Percentiles rank a stretch among this genome's conserved stretches.
Evolutionary conservation across 2,329 filamentous ascomycete species (phyloP).

Genomic region (Ophiostoma pallidulum): DNA sequence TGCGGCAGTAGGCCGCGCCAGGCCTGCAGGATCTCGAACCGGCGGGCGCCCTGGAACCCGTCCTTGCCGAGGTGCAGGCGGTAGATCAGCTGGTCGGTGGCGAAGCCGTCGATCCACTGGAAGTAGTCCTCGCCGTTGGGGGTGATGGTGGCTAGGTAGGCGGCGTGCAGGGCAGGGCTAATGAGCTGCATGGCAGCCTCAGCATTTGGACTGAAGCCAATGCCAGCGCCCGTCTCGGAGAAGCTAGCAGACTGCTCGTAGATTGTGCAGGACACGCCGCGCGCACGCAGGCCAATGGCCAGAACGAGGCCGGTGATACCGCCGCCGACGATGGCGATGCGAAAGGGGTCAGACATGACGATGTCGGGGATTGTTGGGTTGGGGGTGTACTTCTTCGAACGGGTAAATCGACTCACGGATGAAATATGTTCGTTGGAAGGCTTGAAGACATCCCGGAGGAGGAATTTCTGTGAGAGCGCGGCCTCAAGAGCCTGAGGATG

Average conservation of each 20-base stretch:
- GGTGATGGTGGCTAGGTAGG: slow-evolving; percentile 29
- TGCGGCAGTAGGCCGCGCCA: slow-evolving; percentile 27
- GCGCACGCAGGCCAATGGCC: slow-evolving; percentile 35
- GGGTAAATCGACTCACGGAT: too few species aligned
- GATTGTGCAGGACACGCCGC: slow-evolving; percentile 32
- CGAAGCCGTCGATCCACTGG: slow-evolving; percentile 31
- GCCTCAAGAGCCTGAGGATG: too few species aligned
- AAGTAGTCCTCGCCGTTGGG: slow-evolving; percentile 34
- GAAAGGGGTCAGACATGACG: slow-evolving; percentile 9
- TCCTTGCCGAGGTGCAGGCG: slow-evolving; percentile 30
- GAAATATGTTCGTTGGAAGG: too few species aligned
- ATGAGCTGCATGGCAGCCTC: slow-evolving; percentile 34
- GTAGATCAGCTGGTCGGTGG: slow-evolving; percentile 24
- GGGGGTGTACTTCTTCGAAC: not conserved
- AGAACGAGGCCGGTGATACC: slow-evolving; percentile 42
- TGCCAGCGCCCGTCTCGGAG: slow-evolving; percentile 40
- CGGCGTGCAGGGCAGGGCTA: slow-evolving; percentile 28
- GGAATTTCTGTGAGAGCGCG: too few species aligned
- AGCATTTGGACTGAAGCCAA: slow-evolving; percentile 43
- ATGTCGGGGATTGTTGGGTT: not conserved
- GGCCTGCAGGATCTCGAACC: slow-evolving; percentile 32
- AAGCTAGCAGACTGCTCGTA: slow-evolving; percentile 37
- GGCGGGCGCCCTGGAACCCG: slow-evolving; percentile 32
- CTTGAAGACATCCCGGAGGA: too few species aligned
- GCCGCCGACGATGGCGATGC: slow-evolving; percentile 40